A percentile compares a stretch with the other conserved stretches of the same genome.
Evolutionary conservation across 148 eudicot genomes (phyloP).

Genomic region (Hydrangea macrophylla): DNA sequence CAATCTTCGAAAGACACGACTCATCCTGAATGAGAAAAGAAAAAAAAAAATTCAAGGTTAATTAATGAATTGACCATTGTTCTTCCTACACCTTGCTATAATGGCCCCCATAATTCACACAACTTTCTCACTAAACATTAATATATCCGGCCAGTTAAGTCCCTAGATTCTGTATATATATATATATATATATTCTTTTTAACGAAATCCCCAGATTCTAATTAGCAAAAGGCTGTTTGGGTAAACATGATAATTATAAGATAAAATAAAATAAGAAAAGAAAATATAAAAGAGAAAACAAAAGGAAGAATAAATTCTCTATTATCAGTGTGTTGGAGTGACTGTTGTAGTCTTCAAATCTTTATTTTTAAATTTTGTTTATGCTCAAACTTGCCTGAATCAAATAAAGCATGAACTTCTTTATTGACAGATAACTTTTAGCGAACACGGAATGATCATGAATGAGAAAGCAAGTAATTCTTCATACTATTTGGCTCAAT

Average conservation of each 20-base stretch:
- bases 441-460: not conserved
- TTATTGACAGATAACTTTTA: no score
- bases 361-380: no score
- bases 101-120: not conserved
- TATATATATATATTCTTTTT: no score
- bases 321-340: not conserved
- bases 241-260: not conserved
- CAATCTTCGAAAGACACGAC: constrained; percentile 22
- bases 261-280: no score
- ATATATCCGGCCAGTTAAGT: not conserved
- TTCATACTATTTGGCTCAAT: not conserved
- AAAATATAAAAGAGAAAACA: not conserved
- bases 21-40: constrained; percentile 36
- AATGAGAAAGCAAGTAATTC: not conserved
- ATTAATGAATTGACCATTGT: not conserved
- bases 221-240: not conserved
- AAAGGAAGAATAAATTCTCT: not conserved
- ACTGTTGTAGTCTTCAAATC: no score
- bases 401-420: no score
- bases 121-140: not conserved
- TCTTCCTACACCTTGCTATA: not conserved
- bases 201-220: not conserved
- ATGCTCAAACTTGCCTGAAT: no score
- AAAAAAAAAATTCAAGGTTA: not conserved
- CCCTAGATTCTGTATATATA: not conserved